Evolutionary conservation across 345 rosid genomes (phyloP), one percentile per base, ranked within the genome.

Genomic region (Ceriops tagal): DNA sequence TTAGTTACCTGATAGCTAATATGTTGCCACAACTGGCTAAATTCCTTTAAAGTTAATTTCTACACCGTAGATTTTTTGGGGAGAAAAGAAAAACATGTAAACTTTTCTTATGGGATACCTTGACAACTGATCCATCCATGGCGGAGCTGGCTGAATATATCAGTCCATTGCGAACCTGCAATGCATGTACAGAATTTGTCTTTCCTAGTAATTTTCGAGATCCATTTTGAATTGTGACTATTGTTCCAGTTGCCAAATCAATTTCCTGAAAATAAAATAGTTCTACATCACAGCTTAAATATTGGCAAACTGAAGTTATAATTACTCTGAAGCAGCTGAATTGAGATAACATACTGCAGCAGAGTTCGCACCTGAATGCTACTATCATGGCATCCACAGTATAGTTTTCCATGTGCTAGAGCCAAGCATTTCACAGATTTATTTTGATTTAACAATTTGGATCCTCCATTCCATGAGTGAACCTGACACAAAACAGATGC

Each of bases 321-420:
- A 11, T 39, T 39, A 55, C 24, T 21, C 58, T 20, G 15, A 55
- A 55, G 58, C 31, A 61, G 67, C 34, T 26, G 49, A 21, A 67
- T 27, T 21, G 8, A 61, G 46, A 51, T 39, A 74, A 58, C 19
- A 19, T 1, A 37, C 0, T 55, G 58, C 58, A 21, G 24, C 30
- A 22, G 30, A 21, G 24, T 11, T 26, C 24, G 49, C 64, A 87
- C 92, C 88, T 88, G 93, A 74, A 89, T 79, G 68, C 91, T 82
- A 72, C 53, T 81, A 71, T 89, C 91, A n/a, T 79, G 83, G 75
- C 93, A 85, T 71, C 93, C 93, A 22, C 91, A 85, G n/a, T 79
- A 89, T 27, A 89, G 66, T 70, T 83, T 83, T 61, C 91, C 93
- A 31, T 80, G 88, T 6, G 64, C 82, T 7, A 89, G 80, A 49